Conservation (phyloP, 225 moss, liverwort and hornwort genomes). For the Marchantia polymorpha region DNA sequence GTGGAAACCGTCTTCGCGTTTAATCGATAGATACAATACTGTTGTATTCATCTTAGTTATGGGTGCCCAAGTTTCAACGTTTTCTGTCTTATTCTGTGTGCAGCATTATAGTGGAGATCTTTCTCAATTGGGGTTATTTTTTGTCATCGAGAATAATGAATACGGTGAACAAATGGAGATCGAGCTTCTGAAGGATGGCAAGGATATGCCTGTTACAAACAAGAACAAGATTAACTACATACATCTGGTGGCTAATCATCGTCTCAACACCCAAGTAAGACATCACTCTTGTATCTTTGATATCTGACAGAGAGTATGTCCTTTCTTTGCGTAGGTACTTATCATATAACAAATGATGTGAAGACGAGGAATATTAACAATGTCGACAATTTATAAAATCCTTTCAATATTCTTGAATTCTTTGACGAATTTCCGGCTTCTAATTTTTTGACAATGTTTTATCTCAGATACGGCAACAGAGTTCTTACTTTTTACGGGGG, state of each 20-base stretch:
- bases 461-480: conserved; percentile 76
- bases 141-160: conserved; percentile 90
- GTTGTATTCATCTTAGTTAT: neutral
- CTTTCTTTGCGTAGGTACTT: too few species aligned
- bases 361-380: too few species aligned
- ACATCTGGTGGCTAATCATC: conserved; percentile 90
- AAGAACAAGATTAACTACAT: conserved; percentile 85
- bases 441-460: neutral
- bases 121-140: conserved; percentile 80
- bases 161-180: conserved; percentile 94
- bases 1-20: neutral
- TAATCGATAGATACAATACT: too few species aligned
- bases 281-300: neutral
- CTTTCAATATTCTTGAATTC: too few species aligned
- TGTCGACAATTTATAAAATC: too few species aligned
- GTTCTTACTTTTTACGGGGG: conserved; percentile 73
- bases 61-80: neutral
- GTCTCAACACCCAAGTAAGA: conserved; percentile 86
- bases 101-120: conserved; percentile 84
- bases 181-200: conserved; percentile 84
- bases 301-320: too few species aligned
- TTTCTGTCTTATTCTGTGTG: neutral
- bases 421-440: neutral
- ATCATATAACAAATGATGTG: too few species aligned
- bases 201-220: conserved; percentile 81